Evolutionary conservation across 768 basidiomycete species (phyloP), one percentile per base, ranked within the genome.

Genomic region (Kwoniella sp.): DNA sequence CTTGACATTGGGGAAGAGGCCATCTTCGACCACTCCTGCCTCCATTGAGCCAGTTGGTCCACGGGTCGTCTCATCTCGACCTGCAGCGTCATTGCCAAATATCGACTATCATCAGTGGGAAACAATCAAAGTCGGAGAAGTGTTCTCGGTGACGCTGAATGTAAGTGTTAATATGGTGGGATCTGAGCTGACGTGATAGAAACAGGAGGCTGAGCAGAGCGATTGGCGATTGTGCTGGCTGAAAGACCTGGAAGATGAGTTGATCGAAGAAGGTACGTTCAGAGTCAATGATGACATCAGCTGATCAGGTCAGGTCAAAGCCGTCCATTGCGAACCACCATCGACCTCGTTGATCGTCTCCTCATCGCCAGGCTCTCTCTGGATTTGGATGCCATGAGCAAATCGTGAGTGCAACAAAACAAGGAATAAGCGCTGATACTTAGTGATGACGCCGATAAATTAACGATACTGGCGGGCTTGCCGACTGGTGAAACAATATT

Each of bases 341-440:
- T 80, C 21, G 87, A 88, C 30, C 82, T 91, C 56, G 82, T 85
- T 22, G 93, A 95, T 81, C 85, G 89, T 24, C 80, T 93, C 3
- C 82, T 97, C 55, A 92, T 96, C 71, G 85, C 91, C 1, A 83
- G 93, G 29, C 84, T 98, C 8, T 91, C 92, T 60, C 79, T 95
- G 22, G 85, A 92, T 76, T 86, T 92, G 24, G 51, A 55, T 36
- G 25, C 63, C 12, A 64, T 64, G 70, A 33, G 58, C 62, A 24
- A 30, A 12, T 73, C 71, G 69, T 71, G 56, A 55, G 71, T 59
- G 1, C 17, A 6, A 50, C 60, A 33, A 63, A 48, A 19, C 60
- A 24, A 17, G 53, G n/a, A n/a, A 36, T 37, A 13, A 15, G 21
- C 52, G 15, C 68, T 91, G 88, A 54, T 87, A 88, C 73, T 76